A percentile compares a stretch with the other conserved stretches of the same genome.
phyloP scores from a whole-genome alignment of 768 basidiomycete genomes.

The Tulasnella sp. region DNA sequence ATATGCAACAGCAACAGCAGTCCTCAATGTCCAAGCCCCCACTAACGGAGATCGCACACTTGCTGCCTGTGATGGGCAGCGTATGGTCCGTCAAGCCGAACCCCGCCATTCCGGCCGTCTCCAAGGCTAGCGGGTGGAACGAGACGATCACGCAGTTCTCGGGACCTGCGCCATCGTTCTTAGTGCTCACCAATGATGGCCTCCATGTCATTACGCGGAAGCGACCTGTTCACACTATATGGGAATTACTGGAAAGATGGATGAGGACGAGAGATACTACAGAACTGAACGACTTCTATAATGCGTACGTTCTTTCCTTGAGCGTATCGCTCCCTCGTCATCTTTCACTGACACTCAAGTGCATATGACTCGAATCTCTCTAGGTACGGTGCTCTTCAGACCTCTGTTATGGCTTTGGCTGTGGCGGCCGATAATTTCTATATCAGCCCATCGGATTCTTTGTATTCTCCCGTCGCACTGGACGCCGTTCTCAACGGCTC shows the following conservation, averaged over 20 bases:
- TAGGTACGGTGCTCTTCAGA: conserved; percentile 86
- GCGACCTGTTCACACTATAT: conserved; percentile 75
- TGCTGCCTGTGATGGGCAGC: conserved; percentile 69
- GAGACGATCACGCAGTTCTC: conserved; percentile 76
- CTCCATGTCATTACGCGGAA: conserved; percentile 71
- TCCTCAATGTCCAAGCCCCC: conserved; percentile 41
- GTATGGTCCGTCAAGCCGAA: conserved; percentile 59
- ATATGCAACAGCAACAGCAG: conserved; percentile 8
- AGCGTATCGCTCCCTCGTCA: neutral
- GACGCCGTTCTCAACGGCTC: conserved; percentile 36
- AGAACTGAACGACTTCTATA: conserved; percentile 72
- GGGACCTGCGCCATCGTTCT: conserved; percentile 65
- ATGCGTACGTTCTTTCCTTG: conserved; percentile 41
- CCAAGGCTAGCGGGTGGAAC: conserved; percentile 31
- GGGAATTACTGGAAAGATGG: conserved; percentile 63
- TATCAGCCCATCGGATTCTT: conserved; percentile 27
- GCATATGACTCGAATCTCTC: too few species aligned
- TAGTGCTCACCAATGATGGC: conserved; percentile 81
- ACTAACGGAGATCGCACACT: conserved; percentile 64
- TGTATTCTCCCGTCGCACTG: conserved; percentile 14
- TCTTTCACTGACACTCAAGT: neutral
- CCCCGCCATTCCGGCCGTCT: conserved; percentile 37
- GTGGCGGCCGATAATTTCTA: conserved; percentile 79
- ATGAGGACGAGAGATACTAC: conserved; percentile 48
- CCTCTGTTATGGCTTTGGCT: conserved; percentile 83